Conservation (phyloP, 163 green algal genomes). For the Prototheca wickerhamii region DNA sequence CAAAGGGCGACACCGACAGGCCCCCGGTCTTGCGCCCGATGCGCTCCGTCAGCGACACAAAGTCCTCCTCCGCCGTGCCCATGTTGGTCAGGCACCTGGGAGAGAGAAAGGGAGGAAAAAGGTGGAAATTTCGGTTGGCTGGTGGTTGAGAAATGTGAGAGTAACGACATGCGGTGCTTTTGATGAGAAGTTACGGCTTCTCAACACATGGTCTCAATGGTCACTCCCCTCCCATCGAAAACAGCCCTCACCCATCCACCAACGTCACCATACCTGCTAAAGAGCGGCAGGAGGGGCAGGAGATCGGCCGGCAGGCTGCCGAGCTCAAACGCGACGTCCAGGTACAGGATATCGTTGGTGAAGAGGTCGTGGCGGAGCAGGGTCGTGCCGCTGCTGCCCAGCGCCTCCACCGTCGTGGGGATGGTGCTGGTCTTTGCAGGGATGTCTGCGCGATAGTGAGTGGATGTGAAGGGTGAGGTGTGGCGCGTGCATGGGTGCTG, state of each 20-base stretch:
- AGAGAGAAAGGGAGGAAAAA: conserved; percentile 7
- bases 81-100: conserved; percentile 79
- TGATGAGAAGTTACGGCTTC: not conserved
- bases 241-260: not conserved
- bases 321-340: conserved; percentile 81
- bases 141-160: not conserved
- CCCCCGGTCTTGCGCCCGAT: conserved; percentile 96
- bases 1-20: conserved; percentile 76
- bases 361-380: conserved; percentile 95
- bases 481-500: no score
- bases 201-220: not conserved
- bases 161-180: not conserved
- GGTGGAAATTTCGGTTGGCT: not conserved
- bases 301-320: conserved; percentile 62
- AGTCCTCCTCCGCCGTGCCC: conserved; percentile 75
- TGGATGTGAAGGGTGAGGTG: no score
- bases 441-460: no score
- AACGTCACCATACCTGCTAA: conserved; percentile 38
- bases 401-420: conserved; percentile 35
- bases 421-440: conserved; percentile 65
- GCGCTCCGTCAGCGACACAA: conserved; percentile 89
- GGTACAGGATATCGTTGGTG: conserved; percentile 97
- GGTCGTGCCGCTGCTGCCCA: conserved; percentile 47
- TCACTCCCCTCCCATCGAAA: not conserved
- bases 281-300: conserved; percentile 88